These are phyloP conservation scores for Aspergillus carlsbadensis DNA, from an alignment of 495 filamentous ascomycete genomes.

Conservation along the genomic window DNA sequence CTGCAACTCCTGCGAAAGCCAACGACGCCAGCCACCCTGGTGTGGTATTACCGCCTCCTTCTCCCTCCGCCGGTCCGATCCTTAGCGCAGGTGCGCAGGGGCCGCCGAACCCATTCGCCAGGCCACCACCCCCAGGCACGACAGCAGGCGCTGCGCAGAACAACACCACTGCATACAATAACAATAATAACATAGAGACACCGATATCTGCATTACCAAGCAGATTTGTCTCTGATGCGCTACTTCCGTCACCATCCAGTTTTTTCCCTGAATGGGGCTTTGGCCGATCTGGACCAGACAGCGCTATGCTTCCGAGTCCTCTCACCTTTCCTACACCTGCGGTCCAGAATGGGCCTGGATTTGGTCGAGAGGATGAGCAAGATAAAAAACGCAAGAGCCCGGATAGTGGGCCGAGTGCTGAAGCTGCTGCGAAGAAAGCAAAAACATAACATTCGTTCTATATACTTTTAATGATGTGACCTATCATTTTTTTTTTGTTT, in stretches of 20 bases:
- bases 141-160: slow-evolving; percentile 28
- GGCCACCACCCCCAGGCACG: slow-evolving; percentile 63
- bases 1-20: slow-evolving; percentile 48
- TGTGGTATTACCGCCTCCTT: slow-evolving; percentile 88
- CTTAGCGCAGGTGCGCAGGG: slow-evolving; percentile 90
- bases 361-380: slow-evolving; percentile 57
- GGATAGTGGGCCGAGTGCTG: slow-evolving; percentile 40
- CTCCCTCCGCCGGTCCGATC: slow-evolving; percentile 80
- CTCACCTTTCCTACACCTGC: slow-evolving; percentile 90
- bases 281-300: slow-evolving; percentile 60
- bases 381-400: slow-evolving; percentile 56
- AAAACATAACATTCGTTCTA: slow-evolving; percentile 32
- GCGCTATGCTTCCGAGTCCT: slow-evolving; percentile 84
- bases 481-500: too few relatives aligned
- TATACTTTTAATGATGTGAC: neutral
- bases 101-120: slow-evolving; percentile 92
- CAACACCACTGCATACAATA: slow-evolving; percentile 52
- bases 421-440: slow-evolving; percentile 46
- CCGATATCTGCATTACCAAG: slow-evolving; percentile 97
- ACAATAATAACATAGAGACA: slow-evolving; percentile 81
- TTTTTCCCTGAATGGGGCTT: slow-evolving; percentile 94
- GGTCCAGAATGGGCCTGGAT: slow-evolving; percentile 65
- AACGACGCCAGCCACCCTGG: slow-evolving; percentile 60
- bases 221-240: slow-evolving; percentile 79
- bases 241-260: slow-evolving; percentile 81